Percentiles rank a stretch among this genome's conserved stretches.
These are phyloP conservation scores for Chlorella ohadii DNA, from an alignment of 139 green algal genomes.

Conservation along the genomic window DNA sequence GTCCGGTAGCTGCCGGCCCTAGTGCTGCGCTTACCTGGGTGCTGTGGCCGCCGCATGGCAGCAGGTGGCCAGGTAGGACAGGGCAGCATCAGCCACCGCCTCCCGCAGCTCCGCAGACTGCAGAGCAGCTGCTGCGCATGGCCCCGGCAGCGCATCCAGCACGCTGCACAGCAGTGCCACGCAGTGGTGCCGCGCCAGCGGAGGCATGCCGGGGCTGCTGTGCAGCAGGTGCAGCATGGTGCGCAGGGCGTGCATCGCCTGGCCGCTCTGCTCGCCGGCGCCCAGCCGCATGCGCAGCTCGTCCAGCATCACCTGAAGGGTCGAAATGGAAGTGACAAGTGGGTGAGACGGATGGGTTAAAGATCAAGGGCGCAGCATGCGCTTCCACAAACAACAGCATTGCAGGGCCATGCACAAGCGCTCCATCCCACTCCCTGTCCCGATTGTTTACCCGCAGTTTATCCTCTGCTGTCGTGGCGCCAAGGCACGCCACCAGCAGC, in stretches of 20 bases:
- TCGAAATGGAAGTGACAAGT: too few relatives aligned
- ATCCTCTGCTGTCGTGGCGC: background rate
- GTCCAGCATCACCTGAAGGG: conserved; percentile 23
- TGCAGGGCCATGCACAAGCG: too few relatives aligned
- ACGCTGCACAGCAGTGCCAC: conserved; percentile 19
- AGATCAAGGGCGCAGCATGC: too few relatives aligned
- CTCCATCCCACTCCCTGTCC: too few relatives aligned
- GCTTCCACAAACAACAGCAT: too few relatives aligned
- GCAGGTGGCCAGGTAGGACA: conserved; percentile 16
- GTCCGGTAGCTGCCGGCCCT: too few relatives aligned
- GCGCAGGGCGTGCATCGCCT: conserved; percentile 2
- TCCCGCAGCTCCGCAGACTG: background rate
- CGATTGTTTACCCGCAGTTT: background rate
- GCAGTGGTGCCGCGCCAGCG: conserved; percentile 15
- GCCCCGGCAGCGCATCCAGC: conserved; percentile 6
- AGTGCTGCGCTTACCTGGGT: background rate
- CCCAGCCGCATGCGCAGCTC: conserved; percentile 23
- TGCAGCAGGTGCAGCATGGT: conserved; percentile 25
- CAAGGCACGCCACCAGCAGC: conserved; percentile 26
- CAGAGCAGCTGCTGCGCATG: conserved; percentile 11
- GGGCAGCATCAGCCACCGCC: background rate
- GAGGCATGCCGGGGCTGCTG: background rate
- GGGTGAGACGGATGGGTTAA: too few relatives aligned
- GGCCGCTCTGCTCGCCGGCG: background rate
- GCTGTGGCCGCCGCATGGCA: conserved; percentile 1